These are phyloP conservation scores for Candida pseudoglaebosa DNA, from an alignment of 805 yeast species.

Conservation along the genomic window DNA sequence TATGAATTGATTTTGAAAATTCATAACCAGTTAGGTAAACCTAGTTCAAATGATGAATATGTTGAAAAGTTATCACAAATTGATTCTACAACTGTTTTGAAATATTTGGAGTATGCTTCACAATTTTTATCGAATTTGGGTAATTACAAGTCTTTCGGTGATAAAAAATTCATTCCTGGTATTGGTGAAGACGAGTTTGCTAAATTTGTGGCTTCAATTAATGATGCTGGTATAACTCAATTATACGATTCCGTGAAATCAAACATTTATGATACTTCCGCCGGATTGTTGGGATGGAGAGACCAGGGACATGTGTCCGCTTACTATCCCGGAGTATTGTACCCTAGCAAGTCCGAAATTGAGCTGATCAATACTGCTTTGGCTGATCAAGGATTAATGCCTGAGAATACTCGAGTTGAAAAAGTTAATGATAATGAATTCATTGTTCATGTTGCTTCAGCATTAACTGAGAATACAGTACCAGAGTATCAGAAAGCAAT, in stretches of 20 bases:
- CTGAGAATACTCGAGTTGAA: conserved; percentile 75
- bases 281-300: conserved; percentile 69
- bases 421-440: conserved; percentile 49
- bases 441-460: conserved; percentile 67
- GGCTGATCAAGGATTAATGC: conserved; percentile 61
- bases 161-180: conserved; percentile 77
- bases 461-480: conserved; percentile 45
- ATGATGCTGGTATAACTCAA: conserved; percentile 27
- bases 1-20: conserved; percentile 64
- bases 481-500: conserved; percentile 48
- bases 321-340: conserved; percentile 52
- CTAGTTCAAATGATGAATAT: conserved; percentile 33
- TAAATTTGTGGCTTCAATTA: conserved; percentile 38
- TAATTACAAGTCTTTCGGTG: conserved; percentile 85
- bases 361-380: conserved; percentile 64
- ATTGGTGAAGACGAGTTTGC: conserved; percentile 47
- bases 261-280: conserved; percentile 49
- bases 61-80: conserved; percentile 35
- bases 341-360: conserved; percentile 56
- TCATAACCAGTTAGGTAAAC: conserved; percentile 49
- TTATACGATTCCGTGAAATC: conserved; percentile 42
- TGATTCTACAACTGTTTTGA: conserved; percentile 29
- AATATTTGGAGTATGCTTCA: conserved; percentile 68
- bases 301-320: conserved; percentile 70
- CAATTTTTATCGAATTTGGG: conserved; percentile 74